Percentiles rank a stretch among this genome's conserved stretches.
Evolutionary conservation across 257 asterid genomes (phyloP).

Genomic region (Scutellaria galericulata): DNA sequence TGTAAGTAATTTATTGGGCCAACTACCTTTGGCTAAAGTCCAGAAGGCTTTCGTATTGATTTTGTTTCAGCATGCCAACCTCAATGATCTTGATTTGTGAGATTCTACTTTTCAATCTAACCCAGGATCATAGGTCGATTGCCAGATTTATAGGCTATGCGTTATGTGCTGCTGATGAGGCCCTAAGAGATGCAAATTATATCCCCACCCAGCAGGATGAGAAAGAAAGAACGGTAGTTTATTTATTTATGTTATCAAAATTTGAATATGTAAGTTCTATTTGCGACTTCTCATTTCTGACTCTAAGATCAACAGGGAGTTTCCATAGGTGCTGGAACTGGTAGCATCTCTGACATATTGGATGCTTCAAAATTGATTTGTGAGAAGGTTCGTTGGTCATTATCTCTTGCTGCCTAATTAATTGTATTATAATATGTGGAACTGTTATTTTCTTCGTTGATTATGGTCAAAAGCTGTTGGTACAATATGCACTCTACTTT

Average conservation of each 20-base stretch:
- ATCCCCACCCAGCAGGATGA: slow-evolving; percentile 69
- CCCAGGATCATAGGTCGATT: slow-evolving; percentile 86
- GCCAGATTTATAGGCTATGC: slow-evolving; percentile 95
- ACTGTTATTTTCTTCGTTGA: slow-evolving; percentile 13
- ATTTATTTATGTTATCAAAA: slow-evolving; percentile 23
- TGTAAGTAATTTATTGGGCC: not conserved
- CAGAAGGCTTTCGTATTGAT: not conserved
- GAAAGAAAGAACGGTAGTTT: slow-evolving; percentile 88
- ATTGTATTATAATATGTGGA: not conserved
- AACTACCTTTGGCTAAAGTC: not conserved
- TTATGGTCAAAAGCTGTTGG: slow-evolving; percentile 1
- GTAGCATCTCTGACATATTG: slow-evolving; percentile 85
- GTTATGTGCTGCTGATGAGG: slow-evolving; percentile 92
- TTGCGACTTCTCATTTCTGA: slow-evolving; percentile 39
- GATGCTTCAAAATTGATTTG: slow-evolving; percentile 87
- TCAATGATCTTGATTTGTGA: slow-evolving; percentile 31
- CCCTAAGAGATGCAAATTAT: slow-evolving; percentile 93
- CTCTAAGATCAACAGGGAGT: slow-evolving; percentile 74
- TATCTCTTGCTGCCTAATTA: slow-evolving; percentile 11
- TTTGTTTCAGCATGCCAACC: slow-evolving; percentile 4
- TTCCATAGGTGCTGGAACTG: slow-evolving; percentile 98
- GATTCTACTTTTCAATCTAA: slow-evolving; percentile 21
- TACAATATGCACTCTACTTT: too few relatives aligned
- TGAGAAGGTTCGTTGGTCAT: slow-evolving; percentile 69
- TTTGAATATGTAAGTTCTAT: slow-evolving; percentile 22